Evolutionary conservation across 495 filamentous ascomycete species (phyloP).

Genomic region (Sporormia fimetaria): DNA sequence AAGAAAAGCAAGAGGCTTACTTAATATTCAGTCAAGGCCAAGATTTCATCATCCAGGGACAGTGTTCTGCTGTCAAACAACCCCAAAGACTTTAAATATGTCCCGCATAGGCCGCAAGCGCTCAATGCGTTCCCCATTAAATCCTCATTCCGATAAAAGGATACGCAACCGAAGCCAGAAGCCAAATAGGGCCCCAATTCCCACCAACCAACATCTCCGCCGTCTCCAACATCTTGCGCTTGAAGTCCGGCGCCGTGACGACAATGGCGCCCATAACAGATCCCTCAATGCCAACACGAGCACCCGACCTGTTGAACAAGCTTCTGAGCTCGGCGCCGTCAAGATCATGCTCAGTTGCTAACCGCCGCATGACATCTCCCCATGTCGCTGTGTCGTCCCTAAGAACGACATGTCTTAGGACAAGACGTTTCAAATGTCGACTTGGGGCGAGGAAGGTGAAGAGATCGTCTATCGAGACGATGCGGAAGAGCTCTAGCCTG

Average conservation of each 20-base stretch:
- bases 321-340: neutral
- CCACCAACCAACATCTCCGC: neutral
- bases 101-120: too few species aligned
- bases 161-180: conserved; percentile 7
- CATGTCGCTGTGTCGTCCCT: conserved; percentile 5
- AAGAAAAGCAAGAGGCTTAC: too few species aligned
- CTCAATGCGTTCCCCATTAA: too few species aligned
- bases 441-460: conserved; percentile 7
- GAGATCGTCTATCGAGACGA: conserved; percentile 1
- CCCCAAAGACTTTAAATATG: too few species aligned
- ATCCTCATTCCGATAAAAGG: conserved; percentile 7
- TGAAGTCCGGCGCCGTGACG: neutral
- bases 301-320: conserved; percentile 4
- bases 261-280: neutral
- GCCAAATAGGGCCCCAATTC: conserved; percentile 8
- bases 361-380: conserved; percentile 2
- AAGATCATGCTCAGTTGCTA: conserved; percentile 5
- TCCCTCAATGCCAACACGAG: neutral
- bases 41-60: too few species aligned
- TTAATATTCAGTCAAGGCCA: too few species aligned
- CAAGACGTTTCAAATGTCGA: conserved; percentile 3
- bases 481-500: conserved; percentile 11
- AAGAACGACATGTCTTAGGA: conserved; percentile 4
- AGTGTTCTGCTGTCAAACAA: too few species aligned
- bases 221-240: neutral